Percentiles rank a stretch among this genome's conserved stretches.
phyloP scores from a whole-genome alignment of 768 basidiomycete species.

The Tulasnella sp. region DNA sequence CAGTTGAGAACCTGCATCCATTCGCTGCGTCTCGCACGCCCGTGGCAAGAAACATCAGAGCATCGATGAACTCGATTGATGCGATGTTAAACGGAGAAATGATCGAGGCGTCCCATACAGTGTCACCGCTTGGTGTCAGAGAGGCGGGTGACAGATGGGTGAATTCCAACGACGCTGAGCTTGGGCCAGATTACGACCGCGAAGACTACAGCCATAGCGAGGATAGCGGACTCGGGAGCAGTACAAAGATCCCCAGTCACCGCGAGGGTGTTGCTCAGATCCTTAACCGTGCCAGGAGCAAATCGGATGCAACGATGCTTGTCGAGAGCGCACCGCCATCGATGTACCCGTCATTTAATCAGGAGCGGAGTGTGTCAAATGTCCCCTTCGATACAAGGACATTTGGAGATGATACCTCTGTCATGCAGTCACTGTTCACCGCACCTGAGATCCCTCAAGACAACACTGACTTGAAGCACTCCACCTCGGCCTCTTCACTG shows the following conservation, averaged over 20 bases:
- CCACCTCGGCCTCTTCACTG: background rate
- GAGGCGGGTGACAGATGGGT: slow-evolving; percentile 12
- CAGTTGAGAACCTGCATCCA: background rate
- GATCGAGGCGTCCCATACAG: slow-evolving; percentile 9
- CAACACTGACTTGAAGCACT: background rate
- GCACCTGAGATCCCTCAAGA: background rate
- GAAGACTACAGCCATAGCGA: slow-evolving; percentile 5
- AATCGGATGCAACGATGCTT: slow-evolving; percentile 5
- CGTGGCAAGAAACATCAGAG: background rate
- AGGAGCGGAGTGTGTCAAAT: background rate
- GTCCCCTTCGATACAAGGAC: slow-evolving; percentile 6
- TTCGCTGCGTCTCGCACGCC: background rate
- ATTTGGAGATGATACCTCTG: background rate
- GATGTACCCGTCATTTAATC: slow-evolving; percentile 15
- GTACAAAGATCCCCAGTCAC: background rate
- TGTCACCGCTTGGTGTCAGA: slow-evolving; percentile 6
- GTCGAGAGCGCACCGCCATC: slow-evolving; percentile 13
- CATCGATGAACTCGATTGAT: slow-evolving; percentile 12
- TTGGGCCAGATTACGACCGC: background rate
- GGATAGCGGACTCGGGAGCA: slow-evolving; percentile 8
- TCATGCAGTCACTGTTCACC: background rate
- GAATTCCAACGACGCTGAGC: slow-evolving; percentile 2
- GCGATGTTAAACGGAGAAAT: slow-evolving; percentile 13
- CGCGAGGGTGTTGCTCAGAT: too few relatives aligned
- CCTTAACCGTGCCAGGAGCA: background rate